phyloP scores from a whole-genome alignment of 768 basidiomycete species.

The Trametes meyenii region DNA sequence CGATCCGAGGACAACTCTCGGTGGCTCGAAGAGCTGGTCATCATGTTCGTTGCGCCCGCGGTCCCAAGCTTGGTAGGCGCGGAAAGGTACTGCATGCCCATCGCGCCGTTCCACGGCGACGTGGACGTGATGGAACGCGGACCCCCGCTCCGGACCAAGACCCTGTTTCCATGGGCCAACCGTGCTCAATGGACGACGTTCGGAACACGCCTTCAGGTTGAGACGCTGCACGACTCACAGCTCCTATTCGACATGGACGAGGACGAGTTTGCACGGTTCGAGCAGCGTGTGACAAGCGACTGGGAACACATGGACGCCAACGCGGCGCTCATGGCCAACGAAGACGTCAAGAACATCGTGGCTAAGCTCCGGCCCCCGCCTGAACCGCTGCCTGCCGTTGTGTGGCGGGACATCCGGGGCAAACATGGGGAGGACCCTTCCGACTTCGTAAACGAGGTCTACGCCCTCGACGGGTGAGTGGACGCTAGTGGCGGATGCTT shows the following conservation, averaged over 20 bases:
- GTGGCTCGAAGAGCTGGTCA: constrained; percentile 25
- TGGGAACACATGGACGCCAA: not conserved
- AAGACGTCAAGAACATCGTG: constrained; percentile 4
- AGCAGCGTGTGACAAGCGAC: constrained; percentile 18
- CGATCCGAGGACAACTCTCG: constrained; percentile 13
- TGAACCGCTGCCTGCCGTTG: constrained; percentile 25
- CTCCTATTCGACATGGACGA: constrained; percentile 29
- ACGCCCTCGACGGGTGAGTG: constrained; percentile 30
- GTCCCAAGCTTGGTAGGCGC: constrained; percentile 19
- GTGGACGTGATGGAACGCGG: not conserved
- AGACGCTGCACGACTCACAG: constrained; percentile 23
- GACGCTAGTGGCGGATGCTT: not conserved
- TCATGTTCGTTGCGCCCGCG: constrained; percentile 24
- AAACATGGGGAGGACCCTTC: constrained; percentile 15
- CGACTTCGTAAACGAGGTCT: constrained; percentile 27
- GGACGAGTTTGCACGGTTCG: constrained; percentile 29
- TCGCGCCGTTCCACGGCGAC: constrained; percentile 14
- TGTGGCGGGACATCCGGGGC: constrained; percentile 34
- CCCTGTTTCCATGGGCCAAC: constrained; percentile 31
- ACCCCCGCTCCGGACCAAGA: constrained; percentile 22
- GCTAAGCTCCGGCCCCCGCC: constrained; percentile 13
- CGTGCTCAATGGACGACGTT: constrained; percentile 30
- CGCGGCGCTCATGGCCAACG: constrained; percentile 3
- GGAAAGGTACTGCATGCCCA: constrained; percentile 7
- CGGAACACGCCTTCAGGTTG: constrained; percentile 28